Evolutionary conservation across 106 monocot genomes (phyloP).

Genomic region (Allium cepa): DNA sequence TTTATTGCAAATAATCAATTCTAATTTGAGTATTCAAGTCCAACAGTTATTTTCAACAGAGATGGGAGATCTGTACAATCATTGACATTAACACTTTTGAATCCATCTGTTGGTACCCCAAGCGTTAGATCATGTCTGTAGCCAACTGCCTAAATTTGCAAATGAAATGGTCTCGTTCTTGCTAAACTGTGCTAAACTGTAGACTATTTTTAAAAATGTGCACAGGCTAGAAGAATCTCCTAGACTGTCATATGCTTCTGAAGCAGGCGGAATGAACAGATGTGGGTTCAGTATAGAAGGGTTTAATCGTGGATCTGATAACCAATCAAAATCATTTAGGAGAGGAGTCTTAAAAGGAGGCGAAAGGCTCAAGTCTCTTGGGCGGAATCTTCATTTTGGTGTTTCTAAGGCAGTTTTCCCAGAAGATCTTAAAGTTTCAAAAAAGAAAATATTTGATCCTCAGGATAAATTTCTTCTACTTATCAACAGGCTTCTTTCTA

Average conservation of each 20-base stretch:
- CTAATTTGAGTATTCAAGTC: too few relatives aligned
- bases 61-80: too few relatives aligned
- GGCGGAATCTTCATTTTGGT: conserved; percentile 56
- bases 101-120: too few relatives aligned
- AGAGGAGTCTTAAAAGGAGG: conserved; percentile 44
- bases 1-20: too few relatives aligned
- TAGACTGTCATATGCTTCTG: conserved; percentile 30
- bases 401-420: conserved; percentile 62
- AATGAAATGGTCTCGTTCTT: too few relatives aligned
- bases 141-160: too few relatives aligned
- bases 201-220: too few relatives aligned
- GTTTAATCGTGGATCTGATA: conserved; percentile 20
- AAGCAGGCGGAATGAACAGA: conserved; percentile 37
- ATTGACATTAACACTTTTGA: too few relatives aligned
- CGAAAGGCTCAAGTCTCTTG: conserved; percentile 48
- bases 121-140: too few relatives aligned
- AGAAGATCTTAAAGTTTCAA: conserved; percentile 63
- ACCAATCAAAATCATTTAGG: conserved; percentile 36
- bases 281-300: conserved; percentile 52
- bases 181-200: too few relatives aligned
- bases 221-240: conserved; percentile 57
- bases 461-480: conserved; percentile 57
- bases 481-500: conserved; percentile 63
- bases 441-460: conserved; percentile 83
- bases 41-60: too few relatives aligned